Conservation (phyloP, 257 asterid genomes). For the Solanum tarijense region DNA sequence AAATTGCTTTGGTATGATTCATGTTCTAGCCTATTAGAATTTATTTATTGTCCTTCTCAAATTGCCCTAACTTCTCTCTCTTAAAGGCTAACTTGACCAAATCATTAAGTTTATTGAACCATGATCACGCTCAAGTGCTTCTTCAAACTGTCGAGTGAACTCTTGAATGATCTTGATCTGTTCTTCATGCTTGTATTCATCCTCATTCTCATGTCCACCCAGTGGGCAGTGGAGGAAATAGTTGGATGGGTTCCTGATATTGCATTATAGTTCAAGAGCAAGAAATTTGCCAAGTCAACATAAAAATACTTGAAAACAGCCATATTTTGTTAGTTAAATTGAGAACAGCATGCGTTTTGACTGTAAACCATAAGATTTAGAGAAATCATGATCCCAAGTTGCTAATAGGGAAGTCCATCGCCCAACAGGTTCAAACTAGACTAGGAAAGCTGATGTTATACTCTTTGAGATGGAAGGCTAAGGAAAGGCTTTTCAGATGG, state of each 20-base stretch:
- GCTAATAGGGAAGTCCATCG: background rate
- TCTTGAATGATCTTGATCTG: background rate
- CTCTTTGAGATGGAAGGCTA: background rate
- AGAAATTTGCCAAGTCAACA: background rate
- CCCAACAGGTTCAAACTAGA: background rate
- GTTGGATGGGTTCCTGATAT: background rate
- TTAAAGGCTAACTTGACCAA: background rate
- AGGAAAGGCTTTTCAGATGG: background rate
- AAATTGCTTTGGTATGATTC: slow-evolving; percentile 56
- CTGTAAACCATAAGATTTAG: background rate
- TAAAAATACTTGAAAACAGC: background rate
- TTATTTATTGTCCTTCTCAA: background rate
- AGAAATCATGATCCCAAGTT: background rate
- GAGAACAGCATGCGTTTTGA: background rate
- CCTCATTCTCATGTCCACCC: background rate
- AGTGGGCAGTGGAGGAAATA: background rate
- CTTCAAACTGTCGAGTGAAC: background rate
- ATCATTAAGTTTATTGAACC: background rate
- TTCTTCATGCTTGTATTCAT: background rate
- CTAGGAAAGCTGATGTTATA: background rate
- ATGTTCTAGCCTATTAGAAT: background rate
- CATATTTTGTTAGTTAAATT: background rate
- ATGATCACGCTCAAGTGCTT: background rate
- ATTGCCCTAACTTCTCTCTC: background rate
- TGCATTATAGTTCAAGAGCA: background rate